Conservation (phyloP, 2,329 filamentous ascomycete genomes). For the Microsporum ferrugineum region DNA sequence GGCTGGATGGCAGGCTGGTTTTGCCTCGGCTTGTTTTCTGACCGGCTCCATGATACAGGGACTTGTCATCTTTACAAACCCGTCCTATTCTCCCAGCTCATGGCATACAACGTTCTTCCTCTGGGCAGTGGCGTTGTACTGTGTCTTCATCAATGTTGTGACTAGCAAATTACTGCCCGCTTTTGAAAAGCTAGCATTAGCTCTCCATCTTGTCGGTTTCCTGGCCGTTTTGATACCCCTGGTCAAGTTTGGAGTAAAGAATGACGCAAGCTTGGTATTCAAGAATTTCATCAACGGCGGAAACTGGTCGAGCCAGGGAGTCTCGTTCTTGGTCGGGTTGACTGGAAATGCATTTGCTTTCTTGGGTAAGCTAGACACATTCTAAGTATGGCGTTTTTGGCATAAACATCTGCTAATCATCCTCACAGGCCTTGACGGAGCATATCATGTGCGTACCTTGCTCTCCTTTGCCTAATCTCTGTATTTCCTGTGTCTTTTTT, state of each 20-base stretch:
- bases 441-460: slow-evolving; percentile 23
- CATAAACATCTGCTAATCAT: slow-evolving; percentile 12
- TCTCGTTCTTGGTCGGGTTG: slow-evolving; percentile 32
- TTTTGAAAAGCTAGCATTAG: slow-evolving; percentile 41
- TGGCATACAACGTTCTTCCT: slow-evolving; percentile 38
- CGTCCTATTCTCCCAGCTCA: slow-evolving; percentile 17
- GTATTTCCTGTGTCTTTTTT: background rate
- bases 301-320: slow-evolving; percentile 27
- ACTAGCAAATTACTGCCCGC: slow-evolving; percentile 37
- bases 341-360: slow-evolving; percentile 19
- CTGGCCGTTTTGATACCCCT: slow-evolving; percentile 32
- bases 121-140: slow-evolving; percentile 38
- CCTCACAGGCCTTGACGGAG: slow-evolving; percentile 24
- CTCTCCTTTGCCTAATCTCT: slow-evolving; percentile 10
- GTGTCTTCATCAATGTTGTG: slow-evolving; percentile 42
- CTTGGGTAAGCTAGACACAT: slow-evolving; percentile 12
- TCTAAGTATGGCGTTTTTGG: background rate
- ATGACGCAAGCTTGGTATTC: slow-evolving; percentile 21
- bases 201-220: slow-evolving; percentile 39
- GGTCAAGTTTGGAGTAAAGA: slow-evolving; percentile 22
- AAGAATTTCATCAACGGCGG: slow-evolving; percentile 30
- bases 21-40: slow-evolving; percentile 26
- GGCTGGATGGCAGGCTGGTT: slow-evolving; percentile 28
- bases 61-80: slow-evolving; percentile 25
- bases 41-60: slow-evolving; percentile 27